Percentiles rank a stretch among this genome's conserved stretches.
phyloP scores from a whole-genome alignment of 1,284 basidiomycete species.

The Pseudozyma thailandica region DNA sequence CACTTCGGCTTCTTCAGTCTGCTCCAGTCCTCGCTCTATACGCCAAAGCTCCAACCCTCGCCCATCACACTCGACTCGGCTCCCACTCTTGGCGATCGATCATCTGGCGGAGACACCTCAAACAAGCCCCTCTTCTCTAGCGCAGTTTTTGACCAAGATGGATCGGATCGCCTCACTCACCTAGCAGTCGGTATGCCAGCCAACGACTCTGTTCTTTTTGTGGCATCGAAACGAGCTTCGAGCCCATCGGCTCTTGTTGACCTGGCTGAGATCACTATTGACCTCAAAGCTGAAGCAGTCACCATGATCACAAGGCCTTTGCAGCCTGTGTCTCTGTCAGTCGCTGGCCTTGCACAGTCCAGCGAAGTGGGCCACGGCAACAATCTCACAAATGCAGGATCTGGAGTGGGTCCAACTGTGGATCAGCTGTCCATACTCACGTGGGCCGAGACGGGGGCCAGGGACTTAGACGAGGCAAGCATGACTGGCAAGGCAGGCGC shows the following conservation, averaged over 20 bases:
- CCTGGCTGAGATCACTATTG: constrained; percentile 35
- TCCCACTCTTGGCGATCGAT: constrained; percentile 3
- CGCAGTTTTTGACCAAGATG: not conserved
- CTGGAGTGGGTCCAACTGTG: not conserved
- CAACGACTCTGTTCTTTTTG: constrained; percentile 28
- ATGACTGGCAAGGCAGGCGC: constrained; percentile 4
- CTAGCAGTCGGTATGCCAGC: constrained; percentile 45
- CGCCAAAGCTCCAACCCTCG: constrained; percentile 33
- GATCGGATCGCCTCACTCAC: constrained; percentile 18
- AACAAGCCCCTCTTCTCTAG: constrained; percentile 13
- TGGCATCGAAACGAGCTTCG: constrained; percentile 25
- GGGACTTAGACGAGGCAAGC: not conserved
- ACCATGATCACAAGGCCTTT: constrained; percentile 47
- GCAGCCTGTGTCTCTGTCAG: constrained; percentile 18
- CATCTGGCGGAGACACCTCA: not conserved
- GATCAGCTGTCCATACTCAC: constrained; percentile 14
- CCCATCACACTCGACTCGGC: constrained; percentile 37
- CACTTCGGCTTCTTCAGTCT: constrained; percentile 17
- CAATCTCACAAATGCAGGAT: not conserved
- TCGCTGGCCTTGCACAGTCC: not conserved
- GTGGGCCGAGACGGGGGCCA: constrained; percentile 25
- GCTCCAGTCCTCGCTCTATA: constrained; percentile 35
- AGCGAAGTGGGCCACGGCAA: not conserved
- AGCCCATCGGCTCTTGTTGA: constrained; percentile 15
- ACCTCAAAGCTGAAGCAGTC: constrained; percentile 24